Evolutionary conservation across 352 stramenopile genomes (phyloP).

Genomic region (Blastocystis sp.): DNA sequence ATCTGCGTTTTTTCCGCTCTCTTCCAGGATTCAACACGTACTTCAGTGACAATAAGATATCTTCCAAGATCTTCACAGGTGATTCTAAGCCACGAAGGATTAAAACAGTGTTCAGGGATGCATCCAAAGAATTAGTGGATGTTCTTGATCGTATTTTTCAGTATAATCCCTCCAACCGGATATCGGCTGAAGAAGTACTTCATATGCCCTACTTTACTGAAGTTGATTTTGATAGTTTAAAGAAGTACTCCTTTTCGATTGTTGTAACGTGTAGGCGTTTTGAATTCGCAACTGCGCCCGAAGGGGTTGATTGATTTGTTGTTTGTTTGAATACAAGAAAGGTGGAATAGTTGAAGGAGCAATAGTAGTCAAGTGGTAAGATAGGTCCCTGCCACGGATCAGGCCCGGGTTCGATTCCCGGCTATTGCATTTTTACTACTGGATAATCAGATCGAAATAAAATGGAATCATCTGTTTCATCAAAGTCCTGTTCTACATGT

Average conservation of each 20-base stretch:
- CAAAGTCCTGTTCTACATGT: not conserved
- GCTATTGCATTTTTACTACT: constrained; percentile 38
- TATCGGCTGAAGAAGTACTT: constrained; percentile 26
- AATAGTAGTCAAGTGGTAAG: constrained; percentile 61
- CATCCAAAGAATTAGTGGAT: constrained; percentile 13
- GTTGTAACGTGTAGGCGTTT: not conserved
- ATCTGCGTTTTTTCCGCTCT: constrained; percentile 5
- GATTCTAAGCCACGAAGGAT: not conserved
- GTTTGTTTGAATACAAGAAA: not conserved
- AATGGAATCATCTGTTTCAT: not conserved
- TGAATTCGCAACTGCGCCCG: not conserved
- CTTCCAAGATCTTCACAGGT: constrained; percentile 27
- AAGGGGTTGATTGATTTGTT: not conserved
- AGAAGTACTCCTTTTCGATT: not conserved
- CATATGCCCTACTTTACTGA: constrained; percentile 1
- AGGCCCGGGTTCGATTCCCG: constrained; percentile 55
- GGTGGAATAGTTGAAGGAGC: not conserved
- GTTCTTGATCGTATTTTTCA: constrained; percentile 36
- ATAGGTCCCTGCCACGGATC: constrained; percentile 35
- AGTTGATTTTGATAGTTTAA: constrained; percentile 39
- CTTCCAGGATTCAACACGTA: not conserved
- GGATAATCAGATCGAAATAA: not conserved
- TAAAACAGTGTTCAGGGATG: not conserved
- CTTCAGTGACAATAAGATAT: constrained; percentile 34
- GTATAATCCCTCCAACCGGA: constrained; percentile 42